These are phyloP conservation scores for Fusarium hostae DNA, from an alignment of 2,329 filamentous ascomycete genomes.

Conservation along the genomic window DNA sequence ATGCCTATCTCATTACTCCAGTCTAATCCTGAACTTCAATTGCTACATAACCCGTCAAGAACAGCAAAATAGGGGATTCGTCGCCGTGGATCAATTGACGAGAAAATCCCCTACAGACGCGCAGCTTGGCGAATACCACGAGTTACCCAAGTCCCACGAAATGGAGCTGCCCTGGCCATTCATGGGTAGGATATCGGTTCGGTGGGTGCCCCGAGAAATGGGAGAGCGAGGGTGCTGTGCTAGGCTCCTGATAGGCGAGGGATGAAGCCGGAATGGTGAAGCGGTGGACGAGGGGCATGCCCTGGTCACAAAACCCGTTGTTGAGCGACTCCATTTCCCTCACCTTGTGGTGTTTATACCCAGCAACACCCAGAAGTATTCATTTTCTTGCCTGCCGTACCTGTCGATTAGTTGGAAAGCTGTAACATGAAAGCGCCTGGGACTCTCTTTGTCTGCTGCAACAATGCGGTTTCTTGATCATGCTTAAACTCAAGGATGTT, in stretches of 20 bases:
- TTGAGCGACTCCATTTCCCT: constrained; percentile 27
- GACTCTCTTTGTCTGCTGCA: background rate
- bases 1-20: background rate
- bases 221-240: constrained; percentile 37
- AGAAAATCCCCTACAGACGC: constrained; percentile 1
- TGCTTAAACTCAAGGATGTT: constrained; percentile 8
- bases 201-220: constrained; percentile 36
- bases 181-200: constrained; percentile 33
- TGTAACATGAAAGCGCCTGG: background rate
- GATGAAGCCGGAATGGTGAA: constrained; percentile 39
- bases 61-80: constrained; percentile 20
- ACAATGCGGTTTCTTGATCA: constrained; percentile 4
- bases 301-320: constrained; percentile 32
- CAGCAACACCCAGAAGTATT: constrained; percentile 1
- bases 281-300: constrained; percentile 36
- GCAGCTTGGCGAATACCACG: constrained; percentile 18
- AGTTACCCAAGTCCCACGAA: constrained; percentile 22
- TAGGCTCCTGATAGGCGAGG: constrained; percentile 38
- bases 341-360: constrained; percentile 26
- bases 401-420: background rate
- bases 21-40: background rate
- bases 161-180: constrained; percentile 25
- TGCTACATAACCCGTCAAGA: background rate
- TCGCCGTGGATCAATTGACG: background rate
- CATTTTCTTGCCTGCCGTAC: background rate